phyloP scores from a whole-genome alignment of 768 basidiomycete species.

The Mycena vitilis region DNA sequence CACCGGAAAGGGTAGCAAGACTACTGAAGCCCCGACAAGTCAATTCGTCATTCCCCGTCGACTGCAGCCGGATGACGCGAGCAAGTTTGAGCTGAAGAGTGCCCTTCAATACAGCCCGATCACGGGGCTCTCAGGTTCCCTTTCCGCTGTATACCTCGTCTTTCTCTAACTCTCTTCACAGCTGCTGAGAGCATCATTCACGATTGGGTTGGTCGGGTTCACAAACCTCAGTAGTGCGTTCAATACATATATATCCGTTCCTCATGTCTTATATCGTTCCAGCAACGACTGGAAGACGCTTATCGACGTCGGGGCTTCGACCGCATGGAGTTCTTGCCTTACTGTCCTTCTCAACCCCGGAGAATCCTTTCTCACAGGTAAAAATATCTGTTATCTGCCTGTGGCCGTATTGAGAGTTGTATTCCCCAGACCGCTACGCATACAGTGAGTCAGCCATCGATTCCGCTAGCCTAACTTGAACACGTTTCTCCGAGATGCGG shows the following conservation, averaged over 20 bases:
- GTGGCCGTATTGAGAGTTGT: constrained; percentile 28
- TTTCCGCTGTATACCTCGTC: neutral
- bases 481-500: constrained; percentile 52
- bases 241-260: neutral
- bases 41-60: constrained; percentile 34
- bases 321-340: constrained; percentile 48
- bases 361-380: constrained; percentile 22
- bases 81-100: constrained; percentile 58
- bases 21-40: constrained; percentile 28
- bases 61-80: constrained; percentile 41
- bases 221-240: constrained; percentile 56
- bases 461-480: constrained; percentile 51
- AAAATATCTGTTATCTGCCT: constrained; percentile 19
- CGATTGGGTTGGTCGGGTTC: constrained; percentile 52
- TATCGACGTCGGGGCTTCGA: constrained; percentile 63
- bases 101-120: constrained; percentile 66
- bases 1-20: constrained; percentile 32
- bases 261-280: constrained; percentile 1
- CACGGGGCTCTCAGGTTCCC: constrained; percentile 54
- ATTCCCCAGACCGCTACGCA: constrained; percentile 49
- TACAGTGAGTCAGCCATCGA: constrained; percentile 48
- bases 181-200: constrained; percentile 56
- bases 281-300: constrained; percentile 58
- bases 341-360: constrained; percentile 26
- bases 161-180: neutral